phyloP scores from a whole-genome alignment of 345 rosid genomes.

The Eucalyptus victrix region DNA sequence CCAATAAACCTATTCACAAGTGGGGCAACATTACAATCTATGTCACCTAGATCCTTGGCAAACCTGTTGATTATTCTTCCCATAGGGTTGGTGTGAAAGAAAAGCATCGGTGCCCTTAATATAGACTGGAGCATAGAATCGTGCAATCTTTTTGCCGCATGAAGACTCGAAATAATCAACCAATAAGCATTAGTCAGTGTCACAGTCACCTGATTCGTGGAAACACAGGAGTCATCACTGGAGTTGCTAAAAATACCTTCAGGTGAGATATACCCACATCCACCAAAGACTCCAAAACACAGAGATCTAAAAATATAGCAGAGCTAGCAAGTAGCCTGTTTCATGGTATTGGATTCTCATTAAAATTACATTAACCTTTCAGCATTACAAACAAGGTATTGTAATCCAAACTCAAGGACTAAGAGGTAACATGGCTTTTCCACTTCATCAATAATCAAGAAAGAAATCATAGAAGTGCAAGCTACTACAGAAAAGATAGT shows the following conservation, averaged over 20 bases:
- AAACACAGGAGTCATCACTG: not conserved
- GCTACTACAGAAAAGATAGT: not conserved
- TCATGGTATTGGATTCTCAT: not conserved
- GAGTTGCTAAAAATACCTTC: not conserved
- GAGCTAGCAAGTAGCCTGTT: not conserved
- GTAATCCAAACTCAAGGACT: not conserved
- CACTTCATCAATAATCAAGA: not conserved
- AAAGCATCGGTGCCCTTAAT: conserved; percentile 86
- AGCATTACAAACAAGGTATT: not conserved
- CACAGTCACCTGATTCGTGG: conserved; percentile 48
- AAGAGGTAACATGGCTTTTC: not conserved
- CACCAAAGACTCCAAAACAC: not conserved
- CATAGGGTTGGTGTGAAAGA: conserved; percentile 88
- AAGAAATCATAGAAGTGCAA: not conserved
- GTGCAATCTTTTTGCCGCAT: conserved; percentile 76
- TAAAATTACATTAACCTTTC: not conserved
- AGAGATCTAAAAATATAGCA: not conserved
- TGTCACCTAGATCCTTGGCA: conserved; percentile 86
- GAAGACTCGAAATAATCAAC: conserved; percentile 79
- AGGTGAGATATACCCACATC: not conserved
- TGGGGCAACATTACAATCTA: conserved; percentile 71
- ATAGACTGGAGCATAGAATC: conserved; percentile 70
- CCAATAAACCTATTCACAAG: conserved; percentile 63
- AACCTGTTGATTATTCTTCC: conserved; percentile 92
- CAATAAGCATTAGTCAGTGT: conserved; percentile 74